Conservation (phyloP, 2,329 filamentous ascomycete species). For the Didymella pinodella region DNA sequence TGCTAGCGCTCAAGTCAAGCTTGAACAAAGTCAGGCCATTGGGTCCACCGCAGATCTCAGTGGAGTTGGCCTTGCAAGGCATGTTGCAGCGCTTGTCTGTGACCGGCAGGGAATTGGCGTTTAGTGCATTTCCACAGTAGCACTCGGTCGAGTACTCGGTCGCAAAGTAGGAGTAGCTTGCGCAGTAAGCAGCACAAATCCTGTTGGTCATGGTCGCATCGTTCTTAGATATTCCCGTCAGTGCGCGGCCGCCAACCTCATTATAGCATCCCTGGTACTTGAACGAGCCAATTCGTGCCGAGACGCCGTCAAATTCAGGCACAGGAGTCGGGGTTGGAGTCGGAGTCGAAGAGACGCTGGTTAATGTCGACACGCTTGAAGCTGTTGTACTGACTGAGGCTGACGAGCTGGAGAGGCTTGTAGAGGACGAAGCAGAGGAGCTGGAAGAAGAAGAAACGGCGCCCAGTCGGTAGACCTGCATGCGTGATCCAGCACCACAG, state of each 20-base stretch:
- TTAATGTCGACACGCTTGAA: neutral
- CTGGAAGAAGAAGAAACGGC: neutral
- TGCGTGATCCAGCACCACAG: slow-evolving; percentile 15
- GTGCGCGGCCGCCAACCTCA: slow-evolving; percentile 5
- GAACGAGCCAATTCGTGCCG: slow-evolving; percentile 1
- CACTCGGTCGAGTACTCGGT: slow-evolving; percentile 21
- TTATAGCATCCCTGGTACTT: slow-evolving; percentile 11
- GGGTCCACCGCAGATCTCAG: slow-evolving; percentile 26
- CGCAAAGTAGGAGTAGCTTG: slow-evolving; percentile 7
- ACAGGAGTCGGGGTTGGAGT: neutral
- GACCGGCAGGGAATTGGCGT: slow-evolving; percentile 23
- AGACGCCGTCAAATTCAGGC: slow-evolving; percentile 4
- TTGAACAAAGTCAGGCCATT: slow-evolving; percentile 25
- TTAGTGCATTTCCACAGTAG: slow-evolving; percentile 25
- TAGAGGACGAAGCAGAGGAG: neutral
- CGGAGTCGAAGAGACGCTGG: neutral
- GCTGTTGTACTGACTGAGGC: neutral
- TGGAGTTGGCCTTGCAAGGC: slow-evolving; percentile 14
- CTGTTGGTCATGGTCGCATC: slow-evolving; percentile 10
- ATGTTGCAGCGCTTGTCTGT: slow-evolving; percentile 41
- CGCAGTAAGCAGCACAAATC: slow-evolving; percentile 8
- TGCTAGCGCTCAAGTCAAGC: slow-evolving; percentile 3
- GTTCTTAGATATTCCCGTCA: slow-evolving; percentile 6
- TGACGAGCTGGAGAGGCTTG: neutral
- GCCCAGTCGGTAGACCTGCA: slow-evolving; percentile 16